phyloP scores from a whole-genome alignment of 768 basidiomycete genomes.

The Vararia minispora region DNA sequence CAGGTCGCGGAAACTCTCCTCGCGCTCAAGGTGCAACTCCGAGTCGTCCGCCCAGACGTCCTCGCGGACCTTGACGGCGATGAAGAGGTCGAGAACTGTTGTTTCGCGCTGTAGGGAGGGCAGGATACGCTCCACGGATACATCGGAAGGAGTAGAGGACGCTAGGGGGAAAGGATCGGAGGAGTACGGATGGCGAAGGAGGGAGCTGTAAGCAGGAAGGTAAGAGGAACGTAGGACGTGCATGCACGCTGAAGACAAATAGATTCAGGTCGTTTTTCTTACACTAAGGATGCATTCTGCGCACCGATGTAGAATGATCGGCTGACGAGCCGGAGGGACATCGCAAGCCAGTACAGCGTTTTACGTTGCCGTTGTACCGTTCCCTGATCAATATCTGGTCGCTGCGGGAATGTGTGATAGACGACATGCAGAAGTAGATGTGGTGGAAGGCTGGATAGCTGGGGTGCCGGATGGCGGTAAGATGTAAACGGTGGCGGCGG shows the following conservation, averaged over 20 bases:
- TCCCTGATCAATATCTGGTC: conserved; percentile 26
- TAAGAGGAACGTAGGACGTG: conserved; percentile 71
- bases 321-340: conserved; percentile 52
- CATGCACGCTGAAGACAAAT: conserved; percentile 53
- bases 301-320: conserved; percentile 57
- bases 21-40: conserved; percentile 62
- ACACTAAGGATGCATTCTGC: conserved; percentile 10
- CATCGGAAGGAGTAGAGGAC: conserved; percentile 16
- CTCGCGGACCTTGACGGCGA: conserved; percentile 68
- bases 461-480: conserved; percentile 4
- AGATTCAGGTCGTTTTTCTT: too few species aligned
- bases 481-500: too few species aligned
- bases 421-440: conserved; percentile 64
- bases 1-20: conserved; percentile 68
- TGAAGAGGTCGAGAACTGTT: conserved; percentile 62
- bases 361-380: conserved; percentile 45
- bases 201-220: conserved; percentile 48
- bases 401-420: conserved; percentile 48
- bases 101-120: conserved; percentile 62
- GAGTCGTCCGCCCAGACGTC: conserved; percentile 70
- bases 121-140: conserved; percentile 17
- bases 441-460: conserved; percentile 34
- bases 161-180: conserved; percentile 68
- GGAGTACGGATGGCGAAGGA: conserved; percentile 58
- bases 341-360: conserved; percentile 62